These are phyloP conservation scores for Gloeopeniophorella convolvens DNA, from an alignment of 768 basidiomycete genomes.

Conservation along the genomic window DNA sequence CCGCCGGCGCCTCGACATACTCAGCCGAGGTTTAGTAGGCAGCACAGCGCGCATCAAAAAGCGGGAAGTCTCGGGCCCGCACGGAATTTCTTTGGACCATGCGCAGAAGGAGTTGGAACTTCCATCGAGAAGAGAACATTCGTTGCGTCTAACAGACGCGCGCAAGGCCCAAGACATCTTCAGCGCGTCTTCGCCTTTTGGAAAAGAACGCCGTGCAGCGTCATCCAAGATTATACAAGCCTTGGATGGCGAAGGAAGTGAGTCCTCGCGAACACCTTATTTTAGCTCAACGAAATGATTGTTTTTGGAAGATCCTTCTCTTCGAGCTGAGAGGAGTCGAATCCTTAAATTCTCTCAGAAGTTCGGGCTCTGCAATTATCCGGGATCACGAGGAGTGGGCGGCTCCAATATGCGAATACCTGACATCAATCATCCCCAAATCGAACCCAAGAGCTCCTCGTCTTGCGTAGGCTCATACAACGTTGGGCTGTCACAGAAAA, in stretches of 20 bases:
- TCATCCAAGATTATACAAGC: background rate
- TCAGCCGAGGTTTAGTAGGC: slow-evolving; percentile 11
- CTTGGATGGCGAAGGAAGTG: background rate
- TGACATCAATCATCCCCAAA: background rate
- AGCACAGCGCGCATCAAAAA: background rate
- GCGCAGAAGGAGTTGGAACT: slow-evolving; percentile 10
- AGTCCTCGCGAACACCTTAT: background rate
- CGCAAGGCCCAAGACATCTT: too few species aligned
- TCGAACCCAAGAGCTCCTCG: background rate
- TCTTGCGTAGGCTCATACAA: slow-evolving; percentile 1
- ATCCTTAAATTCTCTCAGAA: slow-evolving; percentile 15
- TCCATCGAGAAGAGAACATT: background rate
- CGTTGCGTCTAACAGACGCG: background rate
- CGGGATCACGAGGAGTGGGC: background rate
- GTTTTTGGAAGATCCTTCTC: slow-evolving; percentile 4
- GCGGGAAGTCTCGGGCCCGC: background rate
- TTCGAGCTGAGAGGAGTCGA: slow-evolving; percentile 7
- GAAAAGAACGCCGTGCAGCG: background rate
- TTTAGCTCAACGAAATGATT: background rate
- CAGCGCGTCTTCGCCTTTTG: background rate
- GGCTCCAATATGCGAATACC: background rate
- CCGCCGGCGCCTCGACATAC: slow-evolving; percentile 15
- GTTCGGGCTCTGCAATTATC: slow-evolving; percentile 15
- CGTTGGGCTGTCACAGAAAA: too few species aligned
- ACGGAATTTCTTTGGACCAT: slow-evolving; percentile 7